Percentiles rank a stretch among this genome's conserved stretches.
Conservation (phyloP, 2,329 filamentous ascomycete genomes). For the Paraconiothyrium sp. region DNA sequence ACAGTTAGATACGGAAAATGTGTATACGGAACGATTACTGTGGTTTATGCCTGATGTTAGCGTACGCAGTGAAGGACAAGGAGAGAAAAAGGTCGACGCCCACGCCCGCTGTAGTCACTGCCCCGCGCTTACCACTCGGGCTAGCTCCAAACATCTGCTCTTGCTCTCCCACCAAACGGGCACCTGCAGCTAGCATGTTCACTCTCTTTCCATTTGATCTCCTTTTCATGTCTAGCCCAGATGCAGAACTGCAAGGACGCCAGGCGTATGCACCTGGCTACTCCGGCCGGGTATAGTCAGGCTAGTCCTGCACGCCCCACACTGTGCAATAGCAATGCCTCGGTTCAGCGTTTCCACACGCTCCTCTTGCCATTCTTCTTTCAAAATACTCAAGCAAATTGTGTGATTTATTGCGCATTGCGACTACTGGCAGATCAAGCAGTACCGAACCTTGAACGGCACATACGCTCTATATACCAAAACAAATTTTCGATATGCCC, state of each 20-base stretch:
- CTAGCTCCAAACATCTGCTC: no score
- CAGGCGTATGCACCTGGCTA: neutral
- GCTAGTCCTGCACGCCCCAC: slow-evolving; percentile 1
- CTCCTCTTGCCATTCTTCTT: neutral
- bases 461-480: neutral
- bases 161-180: no score
- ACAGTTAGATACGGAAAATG: neutral
- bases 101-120: no score
- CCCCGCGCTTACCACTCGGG: no score
- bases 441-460: neutral
- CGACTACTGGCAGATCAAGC: neutral
- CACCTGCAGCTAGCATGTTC: no score
- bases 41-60: no score
- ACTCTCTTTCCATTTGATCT: no score
- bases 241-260: no score
- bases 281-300: slow-evolving; percentile 4
- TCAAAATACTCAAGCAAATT: neutral
- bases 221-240: no score
- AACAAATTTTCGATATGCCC: slow-evolving; percentile 12
- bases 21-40: neutral
- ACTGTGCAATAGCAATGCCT: neutral
- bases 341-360: neutral
- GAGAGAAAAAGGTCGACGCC: no score
- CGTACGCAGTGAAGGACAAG: no score
- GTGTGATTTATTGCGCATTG: neutral